These are phyloP conservation scores for Epichloe uncinata DNA, from an alignment of 2,329 filamentous ascomycete genomes.

Conservation along the genomic window DNA sequence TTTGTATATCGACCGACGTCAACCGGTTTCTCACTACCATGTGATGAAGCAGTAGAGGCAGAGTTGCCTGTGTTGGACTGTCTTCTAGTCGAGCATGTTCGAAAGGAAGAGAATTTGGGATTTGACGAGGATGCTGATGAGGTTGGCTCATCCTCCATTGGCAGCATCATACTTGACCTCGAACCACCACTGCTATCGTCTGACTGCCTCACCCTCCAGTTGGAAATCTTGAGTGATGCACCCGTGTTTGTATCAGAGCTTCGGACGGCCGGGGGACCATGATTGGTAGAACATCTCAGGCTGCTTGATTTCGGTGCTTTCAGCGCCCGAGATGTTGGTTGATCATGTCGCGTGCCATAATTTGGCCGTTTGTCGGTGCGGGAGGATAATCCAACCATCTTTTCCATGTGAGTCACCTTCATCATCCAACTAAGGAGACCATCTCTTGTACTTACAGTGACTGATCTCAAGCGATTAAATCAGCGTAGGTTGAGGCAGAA, in stretches of 20 bases:
- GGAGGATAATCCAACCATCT: conserved; percentile 1
- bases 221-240: conserved; percentile 2
- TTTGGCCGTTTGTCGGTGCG: neutral
- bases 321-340: neutral
- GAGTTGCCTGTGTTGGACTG: neutral
- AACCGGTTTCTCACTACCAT: neutral
- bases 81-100: neutral
- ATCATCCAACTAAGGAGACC: too few relatives aligned
- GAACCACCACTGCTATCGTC: neutral
- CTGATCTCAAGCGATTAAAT: too few relatives aligned
- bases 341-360: neutral
- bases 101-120: neutral
- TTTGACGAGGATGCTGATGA: neutral
- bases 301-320: neutral
- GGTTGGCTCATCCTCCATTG: neutral
- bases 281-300: neutral
- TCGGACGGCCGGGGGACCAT: neutral
- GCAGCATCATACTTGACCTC: neutral
- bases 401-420: neutral
- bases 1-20: neutral
- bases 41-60: neutral
- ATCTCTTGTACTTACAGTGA: too few relatives aligned
- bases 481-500: too few relatives aligned
- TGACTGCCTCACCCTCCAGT: conserved; percentile 4
- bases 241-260: neutral